Evolutionary conservation across 1,284 basidiomycete species (phyloP), one percentile per base, ranked within the genome.

Genomic region (Sutorius eximius): DNA sequence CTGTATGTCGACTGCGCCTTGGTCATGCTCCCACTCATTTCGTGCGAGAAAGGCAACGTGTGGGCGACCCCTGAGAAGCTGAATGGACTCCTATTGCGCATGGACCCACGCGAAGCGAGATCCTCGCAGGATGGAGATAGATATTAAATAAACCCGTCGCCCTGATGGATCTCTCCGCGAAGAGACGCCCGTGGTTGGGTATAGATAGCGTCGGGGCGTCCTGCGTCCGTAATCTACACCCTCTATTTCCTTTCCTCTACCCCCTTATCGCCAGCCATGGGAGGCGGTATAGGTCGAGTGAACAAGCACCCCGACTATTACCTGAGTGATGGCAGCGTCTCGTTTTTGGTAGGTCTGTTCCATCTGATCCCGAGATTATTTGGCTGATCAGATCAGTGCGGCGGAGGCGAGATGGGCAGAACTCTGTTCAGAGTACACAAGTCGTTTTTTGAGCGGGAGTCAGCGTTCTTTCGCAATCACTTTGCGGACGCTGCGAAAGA

Each of bases 381-480:
- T 27, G 44, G 38, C 64, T 65, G 40, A 63, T 46, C 18, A 27
- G 5, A 15, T 29, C 20, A 27, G 24, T 27, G 24, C 24, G 22
- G 32, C 24, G 40, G 32, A 3, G 9, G 18, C 27, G 37, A 85
- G 84, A 77, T 78, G 12, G 77, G 78, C 22, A 69, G 74, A 12
- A 66, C 70, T 0, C 63, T 77, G 3, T 87, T 87, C 62, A 74
- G 79, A 20, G 77, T 87, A 0, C 85, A 88, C 58, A 73, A 76
- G 13, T 82, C 81, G 43, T 89, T 87, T 57, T 86, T 89, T 57
- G 78, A 82, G 46, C 75, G 86, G 0, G 86, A 89, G 55, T 87
- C 84, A 0, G 58, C 67, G 0, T 73, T 68, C 59, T 87, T 87
- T 72, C 71, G 74, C 13, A 65, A 68, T 13, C 68, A 76, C 52